A percentile compares a stretch with the other conserved stretches of the same genome.
Evolutionary conservation across 164 flowering plant species (phyloP).

Genomic region (Umbellularia californica): DNA sequence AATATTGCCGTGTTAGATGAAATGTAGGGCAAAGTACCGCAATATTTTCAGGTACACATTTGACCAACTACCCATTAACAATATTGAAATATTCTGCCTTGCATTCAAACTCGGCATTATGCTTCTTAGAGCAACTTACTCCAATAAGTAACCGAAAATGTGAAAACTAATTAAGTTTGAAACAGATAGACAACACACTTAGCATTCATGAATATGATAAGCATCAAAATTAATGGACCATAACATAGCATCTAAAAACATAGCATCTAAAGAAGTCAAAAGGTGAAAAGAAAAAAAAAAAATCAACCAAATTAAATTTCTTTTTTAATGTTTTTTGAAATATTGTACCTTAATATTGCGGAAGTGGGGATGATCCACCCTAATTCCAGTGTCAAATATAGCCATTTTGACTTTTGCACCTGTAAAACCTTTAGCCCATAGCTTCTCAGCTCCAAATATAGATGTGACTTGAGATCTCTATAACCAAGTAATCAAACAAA

Average conservation of each 20-base stretch:
- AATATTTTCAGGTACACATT: neutral
- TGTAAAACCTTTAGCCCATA: slow-evolving; percentile 86
- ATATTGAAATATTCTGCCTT: neutral
- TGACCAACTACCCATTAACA: neutral
- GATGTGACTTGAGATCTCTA: slow-evolving; percentile 98
- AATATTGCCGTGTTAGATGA: neutral
- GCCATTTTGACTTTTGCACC: slow-evolving; percentile 98
- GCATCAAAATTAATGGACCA: neutral
- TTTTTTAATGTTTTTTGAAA: neutral
- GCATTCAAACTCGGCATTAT: neutral
- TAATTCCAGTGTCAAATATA: slow-evolving; percentile 96
- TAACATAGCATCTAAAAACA: neutral
- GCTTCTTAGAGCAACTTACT: neutral
- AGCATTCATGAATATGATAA: neutral
- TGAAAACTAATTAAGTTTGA: neutral
- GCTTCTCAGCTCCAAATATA: slow-evolving; percentile 82
- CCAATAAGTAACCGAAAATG: too few species aligned
- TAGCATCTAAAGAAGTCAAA: neutral
- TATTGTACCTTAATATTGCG: slow-evolving; percentile 80
- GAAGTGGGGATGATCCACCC: slow-evolving; percentile 92
- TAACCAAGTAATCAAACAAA: slow-evolving; percentile 5
- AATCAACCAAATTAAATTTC: neutral
- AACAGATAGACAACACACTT: neutral
- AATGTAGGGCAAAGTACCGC: neutral
- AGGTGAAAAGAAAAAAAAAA: neutral